phyloP scores from a whole-genome alignment of 2,329 filamentous ascomycete genomes.

The Cercospora beticola region DNA sequence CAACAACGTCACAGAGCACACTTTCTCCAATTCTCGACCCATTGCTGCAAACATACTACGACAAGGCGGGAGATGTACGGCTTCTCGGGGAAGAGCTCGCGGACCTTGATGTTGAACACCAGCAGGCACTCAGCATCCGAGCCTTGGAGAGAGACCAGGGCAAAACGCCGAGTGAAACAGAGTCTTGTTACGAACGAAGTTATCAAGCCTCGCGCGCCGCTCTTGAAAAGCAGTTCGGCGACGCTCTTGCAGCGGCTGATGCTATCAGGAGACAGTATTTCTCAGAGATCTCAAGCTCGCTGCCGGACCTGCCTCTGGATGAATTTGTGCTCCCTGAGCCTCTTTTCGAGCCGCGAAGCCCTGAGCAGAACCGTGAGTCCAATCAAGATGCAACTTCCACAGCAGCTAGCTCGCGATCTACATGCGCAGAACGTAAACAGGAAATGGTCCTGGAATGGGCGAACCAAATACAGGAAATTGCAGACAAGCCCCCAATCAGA shows the following conservation, averaged over 20 bases:
- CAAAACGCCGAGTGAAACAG: background rate
- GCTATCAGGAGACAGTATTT: background rate
- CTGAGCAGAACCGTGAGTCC: background rate
- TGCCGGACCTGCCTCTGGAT: background rate
- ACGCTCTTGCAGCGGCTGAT: background rate
- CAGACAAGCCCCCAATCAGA: background rate
- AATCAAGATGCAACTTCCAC: background rate
- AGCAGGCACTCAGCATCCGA: background rate
- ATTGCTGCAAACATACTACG: slow-evolving; percentile 5
- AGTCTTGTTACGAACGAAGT: background rate
- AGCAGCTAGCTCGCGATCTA: background rate
- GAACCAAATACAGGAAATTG: background rate
- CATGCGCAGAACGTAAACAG: background rate
- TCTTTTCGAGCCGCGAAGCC: background rate
- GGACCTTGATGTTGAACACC: background rate
- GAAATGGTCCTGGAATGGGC: background rate
- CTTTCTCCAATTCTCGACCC: background rate
- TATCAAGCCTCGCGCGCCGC: background rate
- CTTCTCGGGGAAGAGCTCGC: slow-evolving; percentile 3
- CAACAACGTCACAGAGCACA: background rate
- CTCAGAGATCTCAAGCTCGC: background rate
- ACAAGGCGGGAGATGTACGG: background rate
- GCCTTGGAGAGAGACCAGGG: background rate
- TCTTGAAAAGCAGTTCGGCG: background rate
- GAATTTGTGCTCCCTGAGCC: background rate